Percentiles rank a stretch among this genome's conserved stretches.
Evolutionary conservation across 371 early-diverging fungal species (phyloP).

Genomic region (Mortierella polycephala): DNA sequence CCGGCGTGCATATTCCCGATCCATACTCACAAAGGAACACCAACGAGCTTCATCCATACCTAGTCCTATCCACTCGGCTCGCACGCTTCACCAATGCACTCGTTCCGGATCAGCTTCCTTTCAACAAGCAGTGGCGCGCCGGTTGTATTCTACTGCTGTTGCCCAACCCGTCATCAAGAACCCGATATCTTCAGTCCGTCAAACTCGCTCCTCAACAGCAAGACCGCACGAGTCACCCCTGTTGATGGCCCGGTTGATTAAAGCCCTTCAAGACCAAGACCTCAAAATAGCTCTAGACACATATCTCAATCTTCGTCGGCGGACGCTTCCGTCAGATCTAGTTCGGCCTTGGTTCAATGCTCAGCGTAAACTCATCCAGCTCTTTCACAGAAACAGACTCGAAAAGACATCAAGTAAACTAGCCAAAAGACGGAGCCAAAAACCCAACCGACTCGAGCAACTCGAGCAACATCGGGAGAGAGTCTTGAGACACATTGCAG

Average conservation of each 20-base stretch:
- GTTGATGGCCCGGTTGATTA: conserved; percentile 7
- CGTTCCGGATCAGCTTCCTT: no score
- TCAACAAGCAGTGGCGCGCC: no score
- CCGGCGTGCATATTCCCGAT: conserved; percentile 29
- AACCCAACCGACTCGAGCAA: conserved; percentile 5
- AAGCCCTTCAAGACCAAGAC: conserved; percentile 11
- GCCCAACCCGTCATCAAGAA: background rate
- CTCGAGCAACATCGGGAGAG: conserved; percentile 3
- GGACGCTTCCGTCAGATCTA: conserved; percentile 2
- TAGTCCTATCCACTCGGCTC: no score
- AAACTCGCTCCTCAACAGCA: background rate
- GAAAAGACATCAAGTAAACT: background rate
- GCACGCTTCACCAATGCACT: no score
- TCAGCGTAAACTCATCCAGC: conserved; percentile 22
- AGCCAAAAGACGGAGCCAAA: background rate
- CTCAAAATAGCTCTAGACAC: conserved; percentile 3
- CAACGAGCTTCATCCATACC: no score
- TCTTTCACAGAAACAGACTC: conserved; percentile 20
- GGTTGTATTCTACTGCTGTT: background rate
- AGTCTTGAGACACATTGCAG: conserved; percentile 13
- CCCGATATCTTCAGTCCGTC: background rate
- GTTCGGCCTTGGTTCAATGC: conserved; percentile 7
- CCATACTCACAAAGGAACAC: conserved; percentile 9
- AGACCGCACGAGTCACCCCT: background rate
- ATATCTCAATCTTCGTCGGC: conserved; percentile 8